Base-by-base conservation (phyloP, 805 yeast genomes). In the Wickerhamomyces bovis region DNA sequence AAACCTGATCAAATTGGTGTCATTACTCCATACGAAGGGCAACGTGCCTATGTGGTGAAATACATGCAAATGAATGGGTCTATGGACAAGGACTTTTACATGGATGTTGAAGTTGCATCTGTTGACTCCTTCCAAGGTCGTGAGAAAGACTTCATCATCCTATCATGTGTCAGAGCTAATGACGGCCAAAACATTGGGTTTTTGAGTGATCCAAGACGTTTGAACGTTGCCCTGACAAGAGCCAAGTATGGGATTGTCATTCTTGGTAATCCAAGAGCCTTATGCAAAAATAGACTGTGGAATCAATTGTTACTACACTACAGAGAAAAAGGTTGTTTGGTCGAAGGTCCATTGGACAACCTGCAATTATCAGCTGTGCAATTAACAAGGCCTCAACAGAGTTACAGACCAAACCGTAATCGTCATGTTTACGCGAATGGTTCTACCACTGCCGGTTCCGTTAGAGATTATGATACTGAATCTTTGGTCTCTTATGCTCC, bases 71-170 rank as follows among this genome's bases (percentile, higher is more conserved):
- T 80, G 71, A 82, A 81, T 55, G 85, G 90, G 26, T 67, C 87
- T 0, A 61, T 83, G 60, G 84, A 81, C 45, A 78, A 78, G 53
- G 82, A 81, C 1, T 65, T 77, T 30, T 88, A 88, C 61, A 64
- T 72, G 43, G 81, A 78, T 44, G 85, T 90, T 41, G 97, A 90
- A 66, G 89, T 90, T 25, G 89, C 94, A 7, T 85, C 95, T n/a
- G 85, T 89, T n/a, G 97, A 89, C 64, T 94, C 96, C 1, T 89
- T 89, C 69, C 96, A 89, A 66, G 96, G 96, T 26, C 74, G 95
- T 56, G 96, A 88, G 58, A 89, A 87, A 66, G 89, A 85, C 57
- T 83, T 81, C 47, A 83, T 89, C 36, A 75, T 89, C 20, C 70
- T 89, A 50, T 80, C 94, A 3, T 79, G 94, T 58, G 96, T 89